These are phyloP conservation scores for Auricularia auricula-judae DNA, from an alignment of 768 basidiomycete genomes.

Conservation along the genomic window DNA sequence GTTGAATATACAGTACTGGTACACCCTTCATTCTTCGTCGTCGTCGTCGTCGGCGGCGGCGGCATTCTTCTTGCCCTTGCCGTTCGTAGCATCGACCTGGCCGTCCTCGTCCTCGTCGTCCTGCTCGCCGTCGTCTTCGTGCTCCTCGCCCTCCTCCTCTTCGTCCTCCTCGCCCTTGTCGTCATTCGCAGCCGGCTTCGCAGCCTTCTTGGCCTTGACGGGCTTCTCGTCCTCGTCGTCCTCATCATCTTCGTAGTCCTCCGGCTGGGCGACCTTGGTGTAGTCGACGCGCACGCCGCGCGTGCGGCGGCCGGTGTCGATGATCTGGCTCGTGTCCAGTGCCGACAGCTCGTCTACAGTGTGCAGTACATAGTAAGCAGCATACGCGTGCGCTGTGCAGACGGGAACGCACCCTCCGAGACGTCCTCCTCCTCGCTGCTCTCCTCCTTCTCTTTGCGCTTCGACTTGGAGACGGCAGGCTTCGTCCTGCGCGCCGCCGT, in stretches of 20 bases:
- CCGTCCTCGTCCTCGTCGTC: slow-evolving; percentile 16
- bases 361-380: too few species aligned
- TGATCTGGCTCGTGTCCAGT: slow-evolving; percentile 13
- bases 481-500: background rate
- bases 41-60: too few species aligned
- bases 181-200: slow-evolving; percentile 11
- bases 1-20: too few species aligned
- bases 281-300: slow-evolving; percentile 18
- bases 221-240: slow-evolving; percentile 29
- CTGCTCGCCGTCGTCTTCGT: slow-evolving; percentile 31
- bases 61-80: too few species aligned
- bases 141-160: slow-evolving; percentile 27
- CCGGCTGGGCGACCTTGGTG: slow-evolving; percentile 17
- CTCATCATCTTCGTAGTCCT: slow-evolving; percentile 13
- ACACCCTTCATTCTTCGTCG: too few species aligned
- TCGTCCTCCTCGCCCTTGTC: background rate
- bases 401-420: slow-evolving; percentile 16
- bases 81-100: slow-evolving; percentile 10
- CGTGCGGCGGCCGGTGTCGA: slow-evolving; percentile 15
- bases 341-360: slow-evolving; percentile 17
- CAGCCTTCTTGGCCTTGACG: slow-evolving; percentile 5
- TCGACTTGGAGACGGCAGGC: background rate
- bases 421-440: slow-evolving; percentile 18
- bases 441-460: slow-evolving; percentile 4
- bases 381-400: too few species aligned